Base-by-base conservation (phyloP, 345 rosid species). In the Erucastrum elatum region DNA sequence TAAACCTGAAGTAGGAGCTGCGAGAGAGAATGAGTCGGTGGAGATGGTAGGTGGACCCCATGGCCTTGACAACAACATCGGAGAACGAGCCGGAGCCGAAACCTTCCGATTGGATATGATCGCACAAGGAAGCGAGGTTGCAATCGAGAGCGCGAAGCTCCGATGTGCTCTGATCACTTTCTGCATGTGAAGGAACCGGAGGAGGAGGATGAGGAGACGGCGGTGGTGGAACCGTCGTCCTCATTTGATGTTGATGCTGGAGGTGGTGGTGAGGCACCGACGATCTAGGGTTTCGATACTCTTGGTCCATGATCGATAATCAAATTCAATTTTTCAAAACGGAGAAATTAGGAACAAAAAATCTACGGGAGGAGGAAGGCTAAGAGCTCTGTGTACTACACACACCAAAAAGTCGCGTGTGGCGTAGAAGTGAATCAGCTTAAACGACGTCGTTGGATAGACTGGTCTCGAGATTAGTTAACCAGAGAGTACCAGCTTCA, bases 21-120 rank as follows among this genome's bases (percentile, higher is more conserved):
- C 97, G 94, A 71, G 97, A 94, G 75, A 94, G 88, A 78, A 94
- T 89, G 21, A 94, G 81, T 44, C 98, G 98, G 73, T 94, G 98
- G 85, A 94, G 97, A 82, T 76, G 93, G 79, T 85, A 94, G 66
- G 89, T 88, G 81, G 97, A 88, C 60, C 94, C 97, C 94, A 90
- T 91, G 74, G 92, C 88, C 11, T 87, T 89, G 34, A 94, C 92
- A 74, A 91, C 84, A 78, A 94, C 84, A 72, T 94, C 98, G 74
- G 98, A 94, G 85, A 94, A 94, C 1, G 95, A 75, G 25, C 98
- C 95, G 31, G 92, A 83, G 58, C 85, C 86, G 82, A 94, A 94
- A 37, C 97, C 97, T 65, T 94, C 97, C 64, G 85, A 77, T 61
- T 91, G 97, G 82, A 94, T 88, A 83, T 94, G 97, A 64, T 94